These are phyloP conservation scores for Saccharomyces hybrid DNA, from an alignment of 1,139 yeast species.

Conservation along the genomic window DNA sequence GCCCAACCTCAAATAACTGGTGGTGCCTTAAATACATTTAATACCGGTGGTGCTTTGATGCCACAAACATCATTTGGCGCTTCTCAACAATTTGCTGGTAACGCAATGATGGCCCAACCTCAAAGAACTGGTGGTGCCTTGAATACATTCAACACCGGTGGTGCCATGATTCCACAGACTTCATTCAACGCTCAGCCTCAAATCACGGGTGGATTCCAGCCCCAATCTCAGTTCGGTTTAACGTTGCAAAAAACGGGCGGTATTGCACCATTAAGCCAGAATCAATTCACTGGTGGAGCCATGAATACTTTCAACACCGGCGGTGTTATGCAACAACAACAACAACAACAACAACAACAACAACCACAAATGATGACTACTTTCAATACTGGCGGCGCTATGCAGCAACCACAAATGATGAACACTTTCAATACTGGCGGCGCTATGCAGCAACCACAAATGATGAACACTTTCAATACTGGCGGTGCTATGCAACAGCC, in stretches of 20 bases:
- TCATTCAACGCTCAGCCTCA: conserved; percentile 27
- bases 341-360: not conserved
- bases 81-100: conserved; percentile 17
- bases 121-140: conserved; percentile 20
- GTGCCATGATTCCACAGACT: conserved; percentile 17
- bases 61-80: conserved; percentile 35
- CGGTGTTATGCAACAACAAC: conserved; percentile 20
- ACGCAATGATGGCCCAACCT: conserved; percentile 13
- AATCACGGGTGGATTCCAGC: conserved; percentile 30
- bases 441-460: conserved; percentile 51
- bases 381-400: conserved; percentile 6
- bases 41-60: conserved; percentile 32
- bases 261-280: conserved; percentile 35
- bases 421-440: conserved; percentile 31
- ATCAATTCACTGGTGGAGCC: conserved; percentile 39
- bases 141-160: no score
- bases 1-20: conserved; percentile 17
- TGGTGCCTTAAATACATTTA: conserved; percentile 8
- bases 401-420: conserved; percentile 25
- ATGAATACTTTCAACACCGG: conserved; percentile 6
- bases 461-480: conserved; percentile 48
- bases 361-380: conserved; percentile 1
- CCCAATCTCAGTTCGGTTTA: conserved; percentile 30
- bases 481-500: conserved; percentile 19
- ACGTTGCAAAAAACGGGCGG: conserved; percentile 47